phyloP scores from a whole-genome alignment of 805 yeast genomes.

The Metschnikowia lochheadii region DNA sequence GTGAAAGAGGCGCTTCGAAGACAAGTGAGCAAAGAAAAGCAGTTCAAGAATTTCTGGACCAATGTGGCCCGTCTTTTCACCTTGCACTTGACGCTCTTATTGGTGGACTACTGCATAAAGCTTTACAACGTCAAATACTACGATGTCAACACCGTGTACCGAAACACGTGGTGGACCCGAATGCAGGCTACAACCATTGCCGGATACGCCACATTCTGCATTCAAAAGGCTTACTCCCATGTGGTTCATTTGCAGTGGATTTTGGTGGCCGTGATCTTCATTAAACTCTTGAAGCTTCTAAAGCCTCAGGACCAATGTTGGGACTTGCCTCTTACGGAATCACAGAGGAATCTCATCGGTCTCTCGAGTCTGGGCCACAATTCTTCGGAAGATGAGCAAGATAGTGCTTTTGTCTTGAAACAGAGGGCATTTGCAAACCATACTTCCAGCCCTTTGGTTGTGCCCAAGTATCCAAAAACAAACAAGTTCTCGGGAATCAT shows the following conservation, averaged over 20 bases:
- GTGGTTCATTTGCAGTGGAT: constrained; percentile 12
- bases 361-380: constrained; percentile 18
- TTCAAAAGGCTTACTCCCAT: background rate
- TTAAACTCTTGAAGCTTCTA: constrained; percentile 26
- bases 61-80: constrained; percentile 25
- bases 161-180: constrained; percentile 8
- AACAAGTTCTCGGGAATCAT: constrained; percentile 9
- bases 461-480: constrained; percentile 21
- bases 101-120: constrained; percentile 7
- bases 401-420: constrained; percentile 20
- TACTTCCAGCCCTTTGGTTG: constrained; percentile 9
- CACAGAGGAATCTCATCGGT: constrained; percentile 46
- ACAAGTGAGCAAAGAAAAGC: constrained; percentile 40
- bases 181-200: background rate
- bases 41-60: constrained; percentile 28
- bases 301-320: constrained; percentile 47
- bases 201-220: background rate
- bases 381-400: constrained; percentile 11
- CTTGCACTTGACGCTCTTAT: constrained; percentile 22
- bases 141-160: constrained; percentile 9
- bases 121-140: constrained; percentile 8
- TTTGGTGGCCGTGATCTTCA: constrained; percentile 24
- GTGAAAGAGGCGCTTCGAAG: constrained; percentile 42
- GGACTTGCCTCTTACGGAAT: constrained; percentile 46
- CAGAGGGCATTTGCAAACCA: constrained; percentile 20